phyloP scores from a whole-genome alignment of 129 eudicot species.

The Kitagawia praeruptora region DNA sequence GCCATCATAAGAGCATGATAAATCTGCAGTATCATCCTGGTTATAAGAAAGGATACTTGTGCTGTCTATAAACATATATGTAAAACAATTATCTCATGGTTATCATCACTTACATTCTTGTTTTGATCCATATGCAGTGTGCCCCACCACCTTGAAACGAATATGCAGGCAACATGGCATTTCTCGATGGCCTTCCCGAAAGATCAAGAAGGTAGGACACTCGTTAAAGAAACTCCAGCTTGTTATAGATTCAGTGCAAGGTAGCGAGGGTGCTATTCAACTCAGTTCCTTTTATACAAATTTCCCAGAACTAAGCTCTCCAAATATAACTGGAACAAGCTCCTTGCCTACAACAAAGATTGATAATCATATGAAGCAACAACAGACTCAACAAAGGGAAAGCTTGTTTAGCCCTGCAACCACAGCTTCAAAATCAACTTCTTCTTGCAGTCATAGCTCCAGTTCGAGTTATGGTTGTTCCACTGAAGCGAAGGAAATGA shows the following conservation, averaged over 20 bases:
- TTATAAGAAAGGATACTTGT: neutral
- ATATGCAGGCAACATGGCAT: constrained; percentile 78
- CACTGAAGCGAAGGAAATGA: constrained; percentile 18
- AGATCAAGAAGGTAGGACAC: constrained; percentile 65
- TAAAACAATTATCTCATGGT: neutral
- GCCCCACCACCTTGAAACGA: constrained; percentile 67
- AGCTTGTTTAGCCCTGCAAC: constrained; percentile 17
- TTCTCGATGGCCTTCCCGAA: constrained; percentile 62
- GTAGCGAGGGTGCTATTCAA: constrained; percentile 52
- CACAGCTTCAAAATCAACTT: constrained; percentile 25
- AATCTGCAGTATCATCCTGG: neutral
- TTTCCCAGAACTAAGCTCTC: constrained; percentile 48
- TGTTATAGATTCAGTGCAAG: constrained; percentile 64
- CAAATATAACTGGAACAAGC: constrained; percentile 9
- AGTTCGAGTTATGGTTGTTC: constrained; percentile 30
- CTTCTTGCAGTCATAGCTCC: constrained; percentile 43
- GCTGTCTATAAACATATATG: neutral
- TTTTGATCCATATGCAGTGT: constrained; percentile 30
- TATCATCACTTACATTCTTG: neutral
- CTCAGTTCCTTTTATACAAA: constrained; percentile 49
- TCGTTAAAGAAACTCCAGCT: constrained; percentile 56
- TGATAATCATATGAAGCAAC: constrained; percentile 14
- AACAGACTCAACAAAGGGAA: constrained; percentile 14
- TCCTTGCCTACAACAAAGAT: constrained; percentile 26
- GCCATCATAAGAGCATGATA: neutral